These are phyloP conservation scores for Danielia reshetovae DNA, from an alignment of 805 yeast genomes.

Conservation along the genomic window DNA sequence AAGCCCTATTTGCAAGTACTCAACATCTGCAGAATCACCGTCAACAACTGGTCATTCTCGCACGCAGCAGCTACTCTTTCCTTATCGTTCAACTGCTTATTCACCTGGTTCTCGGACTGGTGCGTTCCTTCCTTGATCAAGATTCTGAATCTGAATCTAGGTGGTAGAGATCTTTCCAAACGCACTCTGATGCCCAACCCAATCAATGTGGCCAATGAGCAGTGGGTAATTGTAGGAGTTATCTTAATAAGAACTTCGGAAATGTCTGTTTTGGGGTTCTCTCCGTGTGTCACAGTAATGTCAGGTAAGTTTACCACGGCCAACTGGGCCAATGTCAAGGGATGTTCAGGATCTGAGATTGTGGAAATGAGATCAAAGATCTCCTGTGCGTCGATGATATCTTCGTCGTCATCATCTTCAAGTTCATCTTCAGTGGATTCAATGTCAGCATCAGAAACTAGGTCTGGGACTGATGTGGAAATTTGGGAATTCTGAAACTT, in stretches of 20 bases:
- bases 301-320: conserved; percentile 88
- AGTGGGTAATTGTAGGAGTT: conserved; percentile 97
- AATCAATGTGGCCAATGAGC: conserved; percentile 91
- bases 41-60: conserved; percentile 86
- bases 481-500: background rate
- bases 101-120: conserved; percentile 93
- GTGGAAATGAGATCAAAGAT: conserved; percentile 33
- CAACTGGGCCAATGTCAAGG: conserved; percentile 86
- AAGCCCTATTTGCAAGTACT: conserved; percentile 63
- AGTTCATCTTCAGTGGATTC: conserved; percentile 18
- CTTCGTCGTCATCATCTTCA: conserved; percentile 41
- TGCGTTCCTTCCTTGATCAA: conserved; percentile 88
- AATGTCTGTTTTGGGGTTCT: conserved; percentile 41
- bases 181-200: conserved; percentile 94
- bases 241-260: conserved; percentile 78
- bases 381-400: conserved; percentile 83
- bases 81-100: conserved; percentile 94
- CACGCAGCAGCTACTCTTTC: conserved; percentile 99
- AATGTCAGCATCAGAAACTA: conserved; percentile 20
- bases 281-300: conserved; percentile 63
- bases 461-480: conserved; percentile 25
- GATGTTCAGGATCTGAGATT: conserved; percentile 87
- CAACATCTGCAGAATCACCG: conserved; percentile 91
- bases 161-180: conserved; percentile 82
- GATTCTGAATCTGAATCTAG: conserved; percentile 75